Conservation (phyloP, 2,329 filamentous ascomycete species). For the Zymoseptoria tritici region DNA sequence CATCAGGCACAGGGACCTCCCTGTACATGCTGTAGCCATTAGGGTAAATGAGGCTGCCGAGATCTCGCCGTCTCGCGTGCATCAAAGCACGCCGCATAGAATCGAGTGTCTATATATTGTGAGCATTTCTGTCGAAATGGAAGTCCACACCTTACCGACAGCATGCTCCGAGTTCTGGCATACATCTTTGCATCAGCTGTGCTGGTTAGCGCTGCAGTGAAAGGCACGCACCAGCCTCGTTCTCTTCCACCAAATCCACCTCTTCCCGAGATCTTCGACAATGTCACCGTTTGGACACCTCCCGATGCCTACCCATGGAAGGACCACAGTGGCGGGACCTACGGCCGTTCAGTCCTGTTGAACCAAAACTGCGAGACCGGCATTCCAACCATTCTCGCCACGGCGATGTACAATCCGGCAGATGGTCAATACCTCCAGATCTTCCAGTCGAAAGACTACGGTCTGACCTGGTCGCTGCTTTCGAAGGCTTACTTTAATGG, state of each 20-base stretch:
- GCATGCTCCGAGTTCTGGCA: not conserved
- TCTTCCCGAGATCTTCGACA: not conserved
- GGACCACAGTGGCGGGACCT: not conserved
- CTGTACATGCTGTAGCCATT: not conserved
- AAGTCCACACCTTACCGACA: not conserved
- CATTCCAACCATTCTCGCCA: conserved; percentile 1
- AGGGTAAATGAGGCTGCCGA: not conserved
- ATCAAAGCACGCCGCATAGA: not conserved
- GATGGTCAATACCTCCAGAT: conserved; percentile 34
- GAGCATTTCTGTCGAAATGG: not conserved
- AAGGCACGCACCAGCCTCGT: not conserved
- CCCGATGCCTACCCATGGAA: not conserved
- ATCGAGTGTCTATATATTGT: not conserved
- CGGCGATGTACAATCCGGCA: not conserved
- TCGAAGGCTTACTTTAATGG: not conserved
- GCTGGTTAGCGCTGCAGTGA: not conserved
- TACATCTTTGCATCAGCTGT: not conserved
- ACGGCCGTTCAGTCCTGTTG: not conserved
- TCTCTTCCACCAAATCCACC: not conserved
- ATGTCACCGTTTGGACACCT: not conserved
- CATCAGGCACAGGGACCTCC: not conserved
- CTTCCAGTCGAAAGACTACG: conserved; percentile 37
- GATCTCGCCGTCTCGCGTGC: no score
- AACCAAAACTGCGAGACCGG: conserved; percentile 1
- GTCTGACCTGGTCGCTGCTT: conserved; percentile 46